A percentile compares a stretch with the other conserved stretches of the same genome.
These are phyloP conservation scores for Carpinus viminea DNA, from an alignment of 306 rosid genomes.

Conservation along the genomic window DNA sequence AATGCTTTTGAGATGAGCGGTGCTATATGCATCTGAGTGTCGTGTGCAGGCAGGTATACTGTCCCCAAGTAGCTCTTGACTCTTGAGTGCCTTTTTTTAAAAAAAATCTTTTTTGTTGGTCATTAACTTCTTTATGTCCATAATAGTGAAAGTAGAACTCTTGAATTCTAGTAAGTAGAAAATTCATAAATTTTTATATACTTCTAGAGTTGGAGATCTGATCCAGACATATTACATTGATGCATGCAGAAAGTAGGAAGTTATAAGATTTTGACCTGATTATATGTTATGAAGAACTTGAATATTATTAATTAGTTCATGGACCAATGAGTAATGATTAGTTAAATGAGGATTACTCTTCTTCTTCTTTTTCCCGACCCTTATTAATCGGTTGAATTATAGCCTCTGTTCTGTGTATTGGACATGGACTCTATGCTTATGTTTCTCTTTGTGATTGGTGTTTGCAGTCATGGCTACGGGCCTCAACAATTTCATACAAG, in stretches of 20 bases:
- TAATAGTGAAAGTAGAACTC: no score
- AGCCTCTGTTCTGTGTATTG: not conserved
- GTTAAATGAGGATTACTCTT: no score
- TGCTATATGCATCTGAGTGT: no score
- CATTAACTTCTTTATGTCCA: not conserved
- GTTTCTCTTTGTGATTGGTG: slow-evolving; percentile 8
- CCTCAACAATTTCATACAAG: slow-evolving; percentile 71
- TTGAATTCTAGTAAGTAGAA: not conserved
- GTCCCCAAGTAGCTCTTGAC: not conserved
- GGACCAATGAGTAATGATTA: no score
- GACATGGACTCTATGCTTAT: slow-evolving; percentile 14
- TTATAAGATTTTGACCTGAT: not conserved
- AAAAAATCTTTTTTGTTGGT: not conserved
- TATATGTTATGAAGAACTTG: not conserved
- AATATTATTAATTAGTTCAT: no score
- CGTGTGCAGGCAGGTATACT: not conserved
- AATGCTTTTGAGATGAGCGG: no score
- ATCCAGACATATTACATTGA: no score
- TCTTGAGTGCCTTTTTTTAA: not conserved
- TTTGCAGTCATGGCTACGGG: slow-evolving; percentile 81
- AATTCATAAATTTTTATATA: no score
- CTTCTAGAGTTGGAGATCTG: not conserved
- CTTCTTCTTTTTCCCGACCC: no score
- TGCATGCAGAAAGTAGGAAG: not conserved
- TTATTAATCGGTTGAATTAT: no score